A percentile compares a stretch with the other conserved stretches of the same genome.
These are phyloP conservation scores for Leptographium radiaticola DNA, from an alignment of 2,329 filamentous ascomycete genomes.

Conservation along the genomic window DNA sequence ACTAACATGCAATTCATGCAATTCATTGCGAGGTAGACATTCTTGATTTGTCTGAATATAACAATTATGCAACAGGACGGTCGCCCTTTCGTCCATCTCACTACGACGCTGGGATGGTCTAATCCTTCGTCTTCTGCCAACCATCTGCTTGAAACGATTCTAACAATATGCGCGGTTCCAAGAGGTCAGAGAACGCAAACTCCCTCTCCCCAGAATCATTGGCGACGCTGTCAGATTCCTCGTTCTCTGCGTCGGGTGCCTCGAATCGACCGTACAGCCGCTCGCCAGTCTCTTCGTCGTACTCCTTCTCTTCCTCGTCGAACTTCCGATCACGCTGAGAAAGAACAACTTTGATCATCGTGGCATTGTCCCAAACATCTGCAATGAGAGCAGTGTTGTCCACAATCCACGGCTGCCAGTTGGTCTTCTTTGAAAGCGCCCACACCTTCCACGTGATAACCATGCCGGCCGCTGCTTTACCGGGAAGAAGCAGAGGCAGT, in stretches of 20 bases:
- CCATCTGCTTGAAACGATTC: constrained; percentile 10
- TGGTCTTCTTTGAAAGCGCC: constrained; percentile 45
- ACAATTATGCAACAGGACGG: too few relatives aligned
- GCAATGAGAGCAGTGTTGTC: constrained; percentile 54
- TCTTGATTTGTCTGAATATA: too few relatives aligned
- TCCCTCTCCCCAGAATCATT: constrained; percentile 35
- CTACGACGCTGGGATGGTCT: too few relatives aligned
- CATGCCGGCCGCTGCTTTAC: constrained; percentile 42
- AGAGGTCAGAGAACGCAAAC: constrained; percentile 48
- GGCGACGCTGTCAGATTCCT: constrained; percentile 35
- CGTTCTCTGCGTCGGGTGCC: constrained; percentile 45
- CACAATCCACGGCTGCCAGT: constrained; percentile 52
- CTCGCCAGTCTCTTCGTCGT: constrained; percentile 55
- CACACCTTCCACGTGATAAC: constrained; percentile 57
- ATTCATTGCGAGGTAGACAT: too few relatives aligned
- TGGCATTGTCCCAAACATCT: constrained; percentile 36
- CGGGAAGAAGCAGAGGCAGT: constrained; percentile 35
- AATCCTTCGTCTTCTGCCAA: neutral
- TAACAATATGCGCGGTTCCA: constrained; percentile 53
- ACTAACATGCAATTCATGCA: too few relatives aligned
- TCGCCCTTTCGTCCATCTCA: too few relatives aligned
- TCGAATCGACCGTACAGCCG: constrained; percentile 71
- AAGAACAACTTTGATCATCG: constrained; percentile 45
- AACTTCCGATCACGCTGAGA: constrained; percentile 54
- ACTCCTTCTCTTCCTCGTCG: constrained; percentile 41